Percentiles rank a stretch among this genome's conserved stretches.
Evolutionary conservation across 2,329 filamentous ascomycete genomes (phyloP).

Genomic region (Cordyceps javanica): DNA sequence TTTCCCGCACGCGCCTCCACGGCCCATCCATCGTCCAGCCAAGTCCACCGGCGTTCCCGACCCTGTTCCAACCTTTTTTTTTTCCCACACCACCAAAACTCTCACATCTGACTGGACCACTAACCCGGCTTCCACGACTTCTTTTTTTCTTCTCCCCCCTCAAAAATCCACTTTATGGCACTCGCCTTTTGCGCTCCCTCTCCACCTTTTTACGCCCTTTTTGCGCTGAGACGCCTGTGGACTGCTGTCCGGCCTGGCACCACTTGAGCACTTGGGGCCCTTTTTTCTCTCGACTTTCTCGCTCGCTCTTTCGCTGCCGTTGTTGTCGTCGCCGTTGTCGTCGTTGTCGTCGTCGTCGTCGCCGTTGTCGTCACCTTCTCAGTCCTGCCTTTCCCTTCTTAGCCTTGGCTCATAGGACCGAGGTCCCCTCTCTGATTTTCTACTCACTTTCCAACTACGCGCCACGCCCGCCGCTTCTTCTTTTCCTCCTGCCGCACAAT

Average conservation of each 20-base stretch:
- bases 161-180: slow-evolving; percentile 4
- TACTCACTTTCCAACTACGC: too few relatives aligned
- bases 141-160: neutral
- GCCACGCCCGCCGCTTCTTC: too few relatives aligned
- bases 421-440: too few relatives aligned
- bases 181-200: neutral
- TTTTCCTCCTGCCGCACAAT: too few relatives aligned
- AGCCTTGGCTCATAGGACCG: too few relatives aligned
- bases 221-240: slow-evolving; percentile 9
- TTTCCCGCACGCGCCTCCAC: neutral
- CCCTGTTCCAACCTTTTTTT: slow-evolving; percentile 4
- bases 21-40: neutral
- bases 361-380: too few relatives aligned
- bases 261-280: too few relatives aligned
- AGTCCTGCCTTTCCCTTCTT: too few relatives aligned
- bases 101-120: neutral
- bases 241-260: too few relatives aligned
- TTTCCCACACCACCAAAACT: neutral
- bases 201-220: slow-evolving; percentile 6
- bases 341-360: neutral
- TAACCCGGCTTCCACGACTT: neutral
- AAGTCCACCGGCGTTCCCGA: slow-evolving; percentile 3
- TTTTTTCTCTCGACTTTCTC: neutral
- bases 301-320: neutral
- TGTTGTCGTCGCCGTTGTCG: neutral